Evolutionary conservation across 2,329 filamentous ascomycete species (phyloP).

Genomic region (Aspergillus ustus): DNA sequence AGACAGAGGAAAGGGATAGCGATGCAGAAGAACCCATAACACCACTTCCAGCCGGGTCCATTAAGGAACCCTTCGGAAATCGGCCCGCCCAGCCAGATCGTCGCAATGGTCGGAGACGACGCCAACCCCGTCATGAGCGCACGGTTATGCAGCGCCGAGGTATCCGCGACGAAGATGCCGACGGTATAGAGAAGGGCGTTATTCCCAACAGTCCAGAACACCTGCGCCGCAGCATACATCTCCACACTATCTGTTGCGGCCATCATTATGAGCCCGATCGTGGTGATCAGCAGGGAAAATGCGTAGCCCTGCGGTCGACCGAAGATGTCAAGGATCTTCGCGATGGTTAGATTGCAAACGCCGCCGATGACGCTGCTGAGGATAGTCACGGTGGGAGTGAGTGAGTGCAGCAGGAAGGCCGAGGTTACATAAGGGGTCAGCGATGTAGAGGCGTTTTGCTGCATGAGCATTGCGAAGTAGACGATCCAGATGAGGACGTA

Average conservation of each 20-base stretch:
- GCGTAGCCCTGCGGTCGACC: slow-evolving; percentile 63
- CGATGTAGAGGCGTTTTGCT: neutral
- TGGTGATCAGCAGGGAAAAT: slow-evolving; percentile 53
- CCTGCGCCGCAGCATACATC: slow-evolving; percentile 66
- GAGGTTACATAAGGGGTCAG: neutral
- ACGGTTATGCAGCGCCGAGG: neutral
- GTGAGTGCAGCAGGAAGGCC: neutral
- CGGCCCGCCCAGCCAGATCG: neutral
- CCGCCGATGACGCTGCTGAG: slow-evolving; percentile 61
- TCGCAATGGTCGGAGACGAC: neutral
- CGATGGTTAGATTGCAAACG: slow-evolving; percentile 63
- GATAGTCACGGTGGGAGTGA: slow-evolving; percentile 52
- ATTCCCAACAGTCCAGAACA: slow-evolving; percentile 63
- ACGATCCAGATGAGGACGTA: neutral
- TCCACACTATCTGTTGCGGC: slow-evolving; percentile 64
- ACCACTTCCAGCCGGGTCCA: neutral
- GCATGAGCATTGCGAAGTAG: neutral
- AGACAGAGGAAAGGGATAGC: neutral
- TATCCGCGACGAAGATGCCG: neutral
- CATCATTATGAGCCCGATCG: slow-evolving; percentile 62
- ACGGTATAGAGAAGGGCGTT: neutral
- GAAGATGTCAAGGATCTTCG: slow-evolving; percentile 66
- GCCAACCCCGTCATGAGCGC: neutral
- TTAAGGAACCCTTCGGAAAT: neutral
- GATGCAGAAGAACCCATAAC: neutral